These are phyloP conservation scores for Colletotrichum spaethianum DNA, from an alignment of 2,329 filamentous ascomycete genomes.

Conservation along the genomic window DNA sequence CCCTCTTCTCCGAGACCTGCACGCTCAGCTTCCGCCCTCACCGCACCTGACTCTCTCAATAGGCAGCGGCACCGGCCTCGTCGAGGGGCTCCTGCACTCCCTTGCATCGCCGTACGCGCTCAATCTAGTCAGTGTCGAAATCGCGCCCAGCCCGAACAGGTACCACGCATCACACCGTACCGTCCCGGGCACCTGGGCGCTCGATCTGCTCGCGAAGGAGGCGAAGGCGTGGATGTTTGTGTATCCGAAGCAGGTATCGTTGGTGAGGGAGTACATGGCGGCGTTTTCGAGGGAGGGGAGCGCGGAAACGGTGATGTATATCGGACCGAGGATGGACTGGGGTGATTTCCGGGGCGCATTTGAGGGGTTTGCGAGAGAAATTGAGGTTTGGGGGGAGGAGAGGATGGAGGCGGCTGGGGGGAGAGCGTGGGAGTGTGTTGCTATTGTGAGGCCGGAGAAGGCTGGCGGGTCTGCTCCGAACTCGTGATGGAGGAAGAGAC, in stretches of 20 bases:
- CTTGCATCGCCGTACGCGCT: slow-evolving; percentile 24
- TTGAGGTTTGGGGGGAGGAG: slow-evolving; percentile 28
- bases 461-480: neutral
- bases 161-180: slow-evolving; percentile 38
- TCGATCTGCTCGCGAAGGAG: slow-evolving; percentile 46
- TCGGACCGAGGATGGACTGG: slow-evolving; percentile 36
- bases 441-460: slow-evolving; percentile 1
- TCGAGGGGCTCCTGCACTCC: slow-evolving; percentile 46
- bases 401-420: slow-evolving; percentile 32
- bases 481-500: neutral
- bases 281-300: neutral
- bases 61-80: slow-evolving; percentile 49
- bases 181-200: slow-evolving; percentile 51
- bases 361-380: neutral
- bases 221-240: slow-evolving; percentile 49
- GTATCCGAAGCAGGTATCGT: slow-evolving; percentile 50
- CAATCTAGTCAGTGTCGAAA: slow-evolving; percentile 34
- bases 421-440: slow-evolving; percentile 29
- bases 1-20: slow-evolving; percentile 43
- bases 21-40: slow-evolving; percentile 28
- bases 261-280: slow-evolving; percentile 49
- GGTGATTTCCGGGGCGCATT: slow-evolving; percentile 14
- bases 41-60: slow-evolving; percentile 44
- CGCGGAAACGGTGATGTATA: slow-evolving; percentile 16
- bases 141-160: slow-evolving; percentile 24